Base-by-base conservation (phyloP, 768 basidiomycete genomes). In the Boletus bicolor region DNA sequence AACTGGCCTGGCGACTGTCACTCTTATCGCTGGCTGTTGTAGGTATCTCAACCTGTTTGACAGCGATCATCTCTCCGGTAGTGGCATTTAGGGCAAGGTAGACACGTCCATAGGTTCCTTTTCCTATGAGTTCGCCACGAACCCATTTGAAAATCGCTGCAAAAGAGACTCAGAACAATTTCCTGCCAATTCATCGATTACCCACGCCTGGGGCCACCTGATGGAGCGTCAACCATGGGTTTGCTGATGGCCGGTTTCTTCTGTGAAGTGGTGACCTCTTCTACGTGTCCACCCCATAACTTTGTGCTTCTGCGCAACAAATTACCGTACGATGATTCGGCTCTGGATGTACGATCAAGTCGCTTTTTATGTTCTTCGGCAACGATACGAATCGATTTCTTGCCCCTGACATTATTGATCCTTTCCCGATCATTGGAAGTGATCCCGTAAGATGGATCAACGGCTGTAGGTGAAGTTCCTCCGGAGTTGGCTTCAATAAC, bases 11-110 rank as follows among this genome's bases (percentile, higher is more conserved):
- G 34, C 94, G 82, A 17, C 82, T 79, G 71, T 98, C 94, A 60
- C 84, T 89, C 72, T 89, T 91, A 74, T 99, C 97, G 65, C 90
- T 93, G 17, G 86, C 84, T 8, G 93, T 95, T 49, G 85, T 84
- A 2, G 97, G 96, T 55, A 95, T 82, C 70, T 98, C 97, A 45
- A 99, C 97, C 73, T 98, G 97, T 73, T 99, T 99, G 60, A 99
- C 97, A 17, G 97, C 97, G 65, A 98, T 94, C 92, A 98, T 96
- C 73, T 98, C 95, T 54, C 94, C 94, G 0, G 94, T 96, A 4
- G 92, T 94, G 34, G 91, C 93, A 69, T 98, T 98, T 55, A 98
- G 77, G 17, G 93, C 97, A 52, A 98, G 83, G 67, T 98, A 99
- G 30, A 99, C 97, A 42, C 91, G 85, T 12, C 97, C 97, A 65